Evolutionary conservation across 2,329 filamentous ascomycete species (phyloP).

Genomic region (Zymoseptoria tritici): DNA sequence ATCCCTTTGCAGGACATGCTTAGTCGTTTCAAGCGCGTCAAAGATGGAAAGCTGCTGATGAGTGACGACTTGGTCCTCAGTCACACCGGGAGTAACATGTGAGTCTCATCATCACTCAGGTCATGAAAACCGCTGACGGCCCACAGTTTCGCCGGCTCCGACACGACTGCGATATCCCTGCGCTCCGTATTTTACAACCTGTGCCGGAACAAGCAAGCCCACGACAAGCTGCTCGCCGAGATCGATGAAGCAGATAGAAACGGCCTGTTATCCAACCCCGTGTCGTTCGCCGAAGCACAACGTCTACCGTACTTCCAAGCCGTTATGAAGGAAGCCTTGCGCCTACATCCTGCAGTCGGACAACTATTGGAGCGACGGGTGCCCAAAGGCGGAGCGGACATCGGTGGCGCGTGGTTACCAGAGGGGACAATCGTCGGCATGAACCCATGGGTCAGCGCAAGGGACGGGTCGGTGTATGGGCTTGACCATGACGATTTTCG

Average conservation of each 20-base stretch:
- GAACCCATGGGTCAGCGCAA: slow-evolving; percentile 30
- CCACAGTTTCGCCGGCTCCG: slow-evolving; percentile 35
- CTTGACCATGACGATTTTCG: slow-evolving; percentile 28
- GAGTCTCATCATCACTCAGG: slow-evolving; percentile 7
- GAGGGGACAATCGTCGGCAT: slow-evolving; percentile 25
- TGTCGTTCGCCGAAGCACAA: slow-evolving; percentile 28
- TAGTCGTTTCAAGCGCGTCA: slow-evolving; percentile 18
- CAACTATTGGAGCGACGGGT: slow-evolving; percentile 34
- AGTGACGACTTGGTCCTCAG: slow-evolving; percentile 14
- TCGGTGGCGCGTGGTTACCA: slow-evolving; percentile 30
- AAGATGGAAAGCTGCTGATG: slow-evolving; percentile 19
- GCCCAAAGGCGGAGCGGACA: slow-evolving; percentile 31
- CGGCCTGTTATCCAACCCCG: slow-evolving; percentile 24
- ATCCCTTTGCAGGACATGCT: slow-evolving; percentile 17
- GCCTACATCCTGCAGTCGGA: slow-evolving; percentile 40
- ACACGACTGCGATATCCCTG: slow-evolving; percentile 21
- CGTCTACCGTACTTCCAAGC: slow-evolving; percentile 37
- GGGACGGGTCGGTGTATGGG: slow-evolving; percentile 25
- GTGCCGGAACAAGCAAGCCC: slow-evolving; percentile 27
- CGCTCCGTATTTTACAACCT: slow-evolving; percentile 34
- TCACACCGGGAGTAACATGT: slow-evolving; percentile 35
- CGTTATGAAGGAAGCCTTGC: slow-evolving; percentile 38
- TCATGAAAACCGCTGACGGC: slow-evolving; percentile 19
- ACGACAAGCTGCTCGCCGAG: slow-evolving; percentile 29
- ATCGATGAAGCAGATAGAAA: slow-evolving; percentile 23